Base-by-base conservation (phyloP, 768 basidiomycete species). In the Trametes villosa region DNA sequence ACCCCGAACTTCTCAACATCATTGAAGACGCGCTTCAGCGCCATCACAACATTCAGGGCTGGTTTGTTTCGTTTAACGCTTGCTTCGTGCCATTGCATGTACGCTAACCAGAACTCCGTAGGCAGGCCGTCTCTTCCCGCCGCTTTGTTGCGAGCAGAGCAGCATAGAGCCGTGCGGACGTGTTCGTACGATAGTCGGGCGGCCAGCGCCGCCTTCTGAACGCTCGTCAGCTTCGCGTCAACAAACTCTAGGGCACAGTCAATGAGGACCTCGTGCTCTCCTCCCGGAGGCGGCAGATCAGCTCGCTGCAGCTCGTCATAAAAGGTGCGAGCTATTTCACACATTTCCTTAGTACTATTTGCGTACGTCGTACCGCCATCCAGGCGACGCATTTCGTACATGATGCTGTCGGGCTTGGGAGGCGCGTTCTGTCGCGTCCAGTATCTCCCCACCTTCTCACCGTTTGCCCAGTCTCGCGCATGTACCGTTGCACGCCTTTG, bases 41-140 rank as follows among this genome's bases (percentile, higher is more conserved):
- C 24, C 12, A 6, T 29, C 4, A 11, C 13, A 4, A 46, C 27
- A 15, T 46, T 24, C n/a, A 20, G 5, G 3, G 9, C 27, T 4
- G 24, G 45, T 9, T 2, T 20, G 24, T 20, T 24, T 4, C 9
- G 9, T 15, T 29, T 29, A 8, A 2, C 12, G 13, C 12, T 20
- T 2, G 24, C 26, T 2, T 4, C 45, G 33, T 61, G 34, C 63
- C 65, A 4, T 68, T 40, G 1, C 65, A 51, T 0, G 63, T 63
- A 12, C 70, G 20, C 9, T 41, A 60, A 54, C 62, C 62, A 63
- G 9, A 63, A 4, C n/a, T 63, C 56, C 31, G 62, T 29, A 2
- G 59, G 40, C 1, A 64, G 24, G 5, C 33, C 33, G 13, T 34
- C 33, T 34, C 7, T 7, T 34, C 33, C 33, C 7, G 33, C 13